phyloP scores from a whole-genome alignment of 2,329 filamentous ascomycete genomes.

The Fusarium coicis region DNA sequence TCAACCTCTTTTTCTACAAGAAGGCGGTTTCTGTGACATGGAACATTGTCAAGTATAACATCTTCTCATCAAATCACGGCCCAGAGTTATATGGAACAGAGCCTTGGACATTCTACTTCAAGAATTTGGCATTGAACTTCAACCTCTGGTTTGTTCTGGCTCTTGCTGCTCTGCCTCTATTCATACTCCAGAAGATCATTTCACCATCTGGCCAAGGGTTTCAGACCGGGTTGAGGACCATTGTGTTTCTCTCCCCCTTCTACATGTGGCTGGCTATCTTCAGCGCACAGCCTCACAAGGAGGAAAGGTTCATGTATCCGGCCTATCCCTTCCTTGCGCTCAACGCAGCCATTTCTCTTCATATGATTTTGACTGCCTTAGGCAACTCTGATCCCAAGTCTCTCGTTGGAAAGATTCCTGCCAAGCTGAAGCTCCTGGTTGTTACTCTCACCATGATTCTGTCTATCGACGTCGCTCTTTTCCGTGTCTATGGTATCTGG shows the following conservation, averaged over 20 bases:
- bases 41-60: constrained; percentile 96
- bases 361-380: constrained; percentile 80
- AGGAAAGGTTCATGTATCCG: constrained; percentile 99
- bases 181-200: constrained; percentile 76
- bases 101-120: constrained; percentile 96
- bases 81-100: constrained; percentile 96
- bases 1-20: constrained; percentile 89
- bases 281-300: constrained; percentile 92
- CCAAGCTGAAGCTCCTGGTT: constrained; percentile 75
- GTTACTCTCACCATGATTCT: constrained; percentile 71
- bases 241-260: constrained; percentile 85
- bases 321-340: constrained; percentile 90
- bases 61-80: constrained; percentile 84
- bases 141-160: constrained; percentile 93
- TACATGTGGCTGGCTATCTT: constrained; percentile 96
- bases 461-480: constrained; percentile 72
- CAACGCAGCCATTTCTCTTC: constrained; percentile 86
- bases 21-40: constrained; percentile 81
- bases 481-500: constrained; percentile 80
- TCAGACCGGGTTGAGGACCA: constrained; percentile 76
- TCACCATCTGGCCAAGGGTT: constrained; percentile 70
- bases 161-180: constrained; percentile 77
- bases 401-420: constrained; percentile 76
- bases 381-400: constrained; percentile 76
- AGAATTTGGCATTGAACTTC: constrained; percentile 93